Conservation (phyloP, 495 filamentous ascomycete species). For the Bryoglossum gracile region DNA sequence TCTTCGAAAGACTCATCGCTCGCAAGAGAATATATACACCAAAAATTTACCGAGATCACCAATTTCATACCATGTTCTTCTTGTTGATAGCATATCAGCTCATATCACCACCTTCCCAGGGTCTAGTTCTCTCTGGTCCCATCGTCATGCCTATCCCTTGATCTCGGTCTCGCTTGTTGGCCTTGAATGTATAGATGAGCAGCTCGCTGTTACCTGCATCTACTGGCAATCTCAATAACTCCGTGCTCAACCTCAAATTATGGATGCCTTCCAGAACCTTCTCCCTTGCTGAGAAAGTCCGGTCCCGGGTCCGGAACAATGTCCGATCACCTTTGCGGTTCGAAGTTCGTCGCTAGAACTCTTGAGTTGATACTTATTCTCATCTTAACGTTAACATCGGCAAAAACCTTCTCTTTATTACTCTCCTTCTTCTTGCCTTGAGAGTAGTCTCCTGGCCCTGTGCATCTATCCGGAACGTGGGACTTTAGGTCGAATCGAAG, state of each 20-base stretch:
- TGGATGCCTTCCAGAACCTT: not conserved
- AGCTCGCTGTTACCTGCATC: slow-evolving; percentile 5
- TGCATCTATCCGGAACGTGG: slow-evolving; percentile 47
- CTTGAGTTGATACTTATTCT: not conserved
- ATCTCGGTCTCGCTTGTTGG: not conserved
- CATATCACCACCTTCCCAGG: no score
- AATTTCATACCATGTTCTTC: no score
- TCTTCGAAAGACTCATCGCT: no score
- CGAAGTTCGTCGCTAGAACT: not conserved
- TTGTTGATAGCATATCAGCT: no score
- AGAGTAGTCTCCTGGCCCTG: slow-evolving; percentile 15
- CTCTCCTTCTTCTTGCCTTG: not conserved
- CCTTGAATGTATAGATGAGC: slow-evolving; percentile 5
- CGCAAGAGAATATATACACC: no score
- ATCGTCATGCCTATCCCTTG: no score
- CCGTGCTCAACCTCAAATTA: slow-evolving; percentile 1
- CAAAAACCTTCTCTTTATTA: slow-evolving; percentile 4
- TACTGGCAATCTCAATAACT: not conserved
- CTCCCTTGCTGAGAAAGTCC: not conserved
- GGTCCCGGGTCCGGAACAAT: not conserved
- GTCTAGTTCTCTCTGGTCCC: no score
- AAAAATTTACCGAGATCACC: no score
- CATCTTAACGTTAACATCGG: slow-evolving; percentile 15
- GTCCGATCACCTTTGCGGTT: not conserved
- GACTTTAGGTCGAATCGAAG: slow-evolving; percentile 65